A percentile compares a stretch with the other conserved stretches of the same genome.
Evolutionary conservation across 768 basidiomycete species (phyloP).

Genomic region (Grammothele lineata): DNA sequence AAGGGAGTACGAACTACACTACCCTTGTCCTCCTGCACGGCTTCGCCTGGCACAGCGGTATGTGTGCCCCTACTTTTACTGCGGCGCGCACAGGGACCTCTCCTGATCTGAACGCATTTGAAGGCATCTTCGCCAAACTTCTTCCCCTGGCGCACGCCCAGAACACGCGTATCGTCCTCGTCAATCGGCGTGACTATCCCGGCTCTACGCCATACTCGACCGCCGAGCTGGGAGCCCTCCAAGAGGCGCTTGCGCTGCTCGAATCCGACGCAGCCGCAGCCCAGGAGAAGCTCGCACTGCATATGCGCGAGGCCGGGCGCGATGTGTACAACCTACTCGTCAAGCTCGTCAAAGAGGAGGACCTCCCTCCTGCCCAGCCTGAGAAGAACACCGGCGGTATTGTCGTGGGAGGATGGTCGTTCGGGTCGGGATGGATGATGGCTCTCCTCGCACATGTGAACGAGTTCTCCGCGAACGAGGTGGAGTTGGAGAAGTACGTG

Average conservation of each 20-base stretch:
- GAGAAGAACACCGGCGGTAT: neutral
- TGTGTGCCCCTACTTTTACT: neutral
- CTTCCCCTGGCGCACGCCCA: slow-evolving; percentile 12
- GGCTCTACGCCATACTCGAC: slow-evolving; percentile 16
- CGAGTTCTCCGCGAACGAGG: neutral
- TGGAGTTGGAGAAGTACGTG: neutral
- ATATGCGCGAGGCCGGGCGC: too few relatives aligned
- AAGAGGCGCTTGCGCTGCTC: neutral
- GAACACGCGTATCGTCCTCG: slow-evolving; percentile 19
- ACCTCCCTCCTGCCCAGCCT: neutral
- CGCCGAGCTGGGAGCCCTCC: slow-evolving; percentile 8
- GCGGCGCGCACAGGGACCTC: too few relatives aligned
- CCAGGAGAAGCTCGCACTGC: too few relatives aligned
- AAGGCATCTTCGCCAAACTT: slow-evolving; percentile 6
- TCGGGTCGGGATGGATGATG: neutral
- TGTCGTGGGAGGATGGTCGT: neutral
- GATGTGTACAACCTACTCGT: too few relatives aligned
- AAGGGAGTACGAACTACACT: slow-evolving; percentile 7
- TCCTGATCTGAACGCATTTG: too few relatives aligned
- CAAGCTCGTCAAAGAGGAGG: too few relatives aligned
- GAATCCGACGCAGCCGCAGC: neutral
- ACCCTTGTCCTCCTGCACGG: slow-evolving; percentile 21
- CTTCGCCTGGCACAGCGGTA: slow-evolving; percentile 14
- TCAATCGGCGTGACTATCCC: slow-evolving; percentile 24
- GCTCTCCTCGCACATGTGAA: neutral